Conservation (phyloP, 2,329 filamentous ascomycete species). For the Calonectria crousiana region DNA sequence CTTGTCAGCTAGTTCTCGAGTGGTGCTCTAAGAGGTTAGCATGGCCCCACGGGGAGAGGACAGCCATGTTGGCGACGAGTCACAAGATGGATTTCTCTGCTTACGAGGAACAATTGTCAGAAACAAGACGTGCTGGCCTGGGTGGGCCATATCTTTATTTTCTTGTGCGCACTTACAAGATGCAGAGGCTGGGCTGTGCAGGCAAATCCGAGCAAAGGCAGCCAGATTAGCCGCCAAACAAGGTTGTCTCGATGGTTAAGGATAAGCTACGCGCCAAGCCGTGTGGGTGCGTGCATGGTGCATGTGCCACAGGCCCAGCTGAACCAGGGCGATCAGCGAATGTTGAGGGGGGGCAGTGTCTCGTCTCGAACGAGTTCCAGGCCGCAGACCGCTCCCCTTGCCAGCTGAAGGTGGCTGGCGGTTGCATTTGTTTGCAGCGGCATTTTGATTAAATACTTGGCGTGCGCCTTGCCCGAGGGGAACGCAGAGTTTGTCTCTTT, state of each 20-base stretch:
- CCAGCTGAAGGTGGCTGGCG: neutral
- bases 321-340: neutral
- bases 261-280: constrained; percentile 12
- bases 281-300: neutral
- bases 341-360: neutral
- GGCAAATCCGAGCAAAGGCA: neutral
- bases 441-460: neutral
- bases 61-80: neutral
- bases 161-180: neutral
- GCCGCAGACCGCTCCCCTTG: neutral
- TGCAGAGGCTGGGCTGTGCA: neutral
- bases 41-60: neutral
- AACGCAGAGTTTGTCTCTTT: neutral
- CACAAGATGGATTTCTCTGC: neutral
- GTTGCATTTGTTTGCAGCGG: neutral
- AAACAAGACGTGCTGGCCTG: neutral
- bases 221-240: constrained; percentile 3
- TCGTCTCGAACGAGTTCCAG: constrained; percentile 1
- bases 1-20: neutral
- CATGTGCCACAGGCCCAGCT: neutral
- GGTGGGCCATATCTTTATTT: neutral
- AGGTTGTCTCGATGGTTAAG: neutral
- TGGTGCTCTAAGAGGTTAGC: neutral
- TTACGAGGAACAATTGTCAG: neutral
- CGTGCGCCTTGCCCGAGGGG: neutral